Evolutionary conservation across 2,329 filamentous ascomycete genomes (phyloP), one percentile per base, ranked within the genome.

Genomic region (Mariannaea elegans): DNA sequence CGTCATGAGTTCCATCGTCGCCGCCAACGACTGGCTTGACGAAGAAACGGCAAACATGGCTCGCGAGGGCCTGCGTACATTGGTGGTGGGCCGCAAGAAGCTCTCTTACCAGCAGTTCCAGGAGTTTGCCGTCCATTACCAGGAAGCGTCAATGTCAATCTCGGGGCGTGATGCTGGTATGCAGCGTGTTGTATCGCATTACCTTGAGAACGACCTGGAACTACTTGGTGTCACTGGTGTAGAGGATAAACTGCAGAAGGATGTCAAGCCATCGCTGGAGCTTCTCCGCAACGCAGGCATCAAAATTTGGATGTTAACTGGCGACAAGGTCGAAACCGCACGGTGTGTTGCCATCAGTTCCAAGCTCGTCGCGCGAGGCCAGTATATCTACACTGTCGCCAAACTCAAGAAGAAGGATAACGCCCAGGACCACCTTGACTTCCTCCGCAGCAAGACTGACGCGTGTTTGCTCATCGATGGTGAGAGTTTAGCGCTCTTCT

Each of bases 1-100:
- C 0, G 94, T 99, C 64, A 99, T 99, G 96, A 87, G 90, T n/a
- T 85, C 90, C 3, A 98, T 99, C 65, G 95, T 99, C 32, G 92
- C 91, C 7, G 88, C 94, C 16, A 99, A 98, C 72, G 95, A 99
- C 79, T 99, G 95, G 96, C 87, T 99, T 0, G 95, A 99, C 67
- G 95, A 99, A 76, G 95, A 99, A 76, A 98, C 95, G 0, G 92
- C 93, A n/a, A 99, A 99, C 75, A 99, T 99, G 96, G 96, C 96
- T 6, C 89, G 95, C 46, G 96, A 99, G 81, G 95, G 95, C 36
- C 81, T 99, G 48, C 90, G 95, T 58, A 99, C 95, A 1, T 83
- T 99, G 6, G 95, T 99, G 6, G 91, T 99, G 23, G 96, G 95
- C n/a, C 87, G 96, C 45, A 97, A 95, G 75, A 90, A 88, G 68